A percentile compares a stretch with the other conserved stretches of the same genome.
Evolutionary conservation across 306 rosid species (phyloP).

Genomic region (Cicer bijugum): DNA sequence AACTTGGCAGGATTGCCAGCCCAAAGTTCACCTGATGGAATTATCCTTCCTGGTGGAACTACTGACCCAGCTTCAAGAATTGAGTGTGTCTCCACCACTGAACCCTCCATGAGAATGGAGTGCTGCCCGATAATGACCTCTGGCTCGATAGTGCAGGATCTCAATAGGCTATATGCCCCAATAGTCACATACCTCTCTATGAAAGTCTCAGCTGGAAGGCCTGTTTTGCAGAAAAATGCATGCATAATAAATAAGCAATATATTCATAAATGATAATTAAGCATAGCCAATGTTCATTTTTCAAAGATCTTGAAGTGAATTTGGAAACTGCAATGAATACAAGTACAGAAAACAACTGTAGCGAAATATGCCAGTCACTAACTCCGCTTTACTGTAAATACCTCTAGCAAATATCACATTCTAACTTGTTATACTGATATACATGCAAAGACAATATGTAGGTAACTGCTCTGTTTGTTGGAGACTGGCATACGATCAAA

Average conservation of each 20-base stretch:
- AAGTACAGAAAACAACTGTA: conserved; percentile 10
- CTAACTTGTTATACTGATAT: not conserved
- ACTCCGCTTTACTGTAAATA: conserved; percentile 14
- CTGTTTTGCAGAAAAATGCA: conserved; percentile 56
- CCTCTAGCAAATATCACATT: conserved; percentile 22
- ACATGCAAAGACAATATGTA: not conserved
- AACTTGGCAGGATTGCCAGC: conserved; percentile 97
- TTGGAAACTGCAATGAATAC: conserved; percentile 6
- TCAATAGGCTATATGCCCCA: conserved; percentile 89
- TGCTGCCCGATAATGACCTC: conserved; percentile 98
- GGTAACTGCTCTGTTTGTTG: not conserved
- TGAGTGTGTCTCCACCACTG: conserved; percentile 88
- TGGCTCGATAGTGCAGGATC: conserved; percentile 97
- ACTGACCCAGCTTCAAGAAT: conserved; percentile 99
- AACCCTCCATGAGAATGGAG: conserved; percentile 98
- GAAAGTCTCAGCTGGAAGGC: conserved; percentile 89
- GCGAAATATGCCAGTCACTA: conserved; percentile 31
- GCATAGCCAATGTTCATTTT: not conserved
- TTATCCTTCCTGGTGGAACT: conserved; percentile 93
- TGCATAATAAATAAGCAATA: conserved; percentile 28
- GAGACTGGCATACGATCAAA: not conserved
- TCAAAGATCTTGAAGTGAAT: conserved; percentile 19
- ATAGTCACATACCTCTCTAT: conserved; percentile 88
- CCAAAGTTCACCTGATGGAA: conserved; percentile 96
- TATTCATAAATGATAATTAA: conserved; percentile 14